phyloP scores from a whole-genome alignment of 2,329 filamentous ascomycete species.

The Cytospora piceae region DNA sequence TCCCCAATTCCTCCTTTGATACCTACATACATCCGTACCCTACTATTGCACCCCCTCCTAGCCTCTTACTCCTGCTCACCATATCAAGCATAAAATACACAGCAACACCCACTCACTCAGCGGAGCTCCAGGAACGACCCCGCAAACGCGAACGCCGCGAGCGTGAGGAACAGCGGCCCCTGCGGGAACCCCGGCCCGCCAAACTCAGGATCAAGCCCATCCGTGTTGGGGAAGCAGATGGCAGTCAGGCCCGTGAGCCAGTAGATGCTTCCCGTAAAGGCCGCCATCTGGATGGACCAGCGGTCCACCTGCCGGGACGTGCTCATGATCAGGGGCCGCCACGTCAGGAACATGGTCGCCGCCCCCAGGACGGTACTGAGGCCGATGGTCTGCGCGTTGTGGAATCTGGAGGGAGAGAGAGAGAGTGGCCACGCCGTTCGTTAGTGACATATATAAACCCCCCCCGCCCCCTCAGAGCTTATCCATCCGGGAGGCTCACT shows the following conservation, averaged over 20 bases:
- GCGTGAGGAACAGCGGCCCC: constrained; percentile 37
- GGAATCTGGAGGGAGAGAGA: constrained; percentile 39
- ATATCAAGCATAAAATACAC: neutral
- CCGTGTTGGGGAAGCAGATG: constrained; percentile 44
- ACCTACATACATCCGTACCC: no score
- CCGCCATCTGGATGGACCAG: constrained; percentile 41
- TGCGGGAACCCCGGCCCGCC: constrained; percentile 49
- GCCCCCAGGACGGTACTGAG: constrained; percentile 45
- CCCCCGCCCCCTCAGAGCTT: no score
- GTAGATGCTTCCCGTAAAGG: constrained; percentile 46
- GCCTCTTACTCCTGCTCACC: neutral
- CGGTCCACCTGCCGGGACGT: constrained; percentile 34
- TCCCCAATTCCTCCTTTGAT: no score
- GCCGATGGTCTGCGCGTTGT: constrained; percentile 48
- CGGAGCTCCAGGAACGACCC: constrained; percentile 27
- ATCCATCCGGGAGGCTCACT: constrained; percentile 37
- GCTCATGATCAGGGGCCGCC: constrained; percentile 36
- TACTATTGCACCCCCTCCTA: no score
- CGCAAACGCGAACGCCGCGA: constrained; percentile 35
- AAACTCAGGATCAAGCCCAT: constrained; percentile 49
- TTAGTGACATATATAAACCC: neutral
- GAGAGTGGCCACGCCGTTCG: neutral
- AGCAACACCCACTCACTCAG: neutral
- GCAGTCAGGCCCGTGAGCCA: constrained; percentile 46
- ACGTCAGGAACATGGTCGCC: constrained; percentile 47